phyloP scores from a whole-genome alignment of 257 asterid genomes.

The Nyctanthes arbortristis region DNA sequence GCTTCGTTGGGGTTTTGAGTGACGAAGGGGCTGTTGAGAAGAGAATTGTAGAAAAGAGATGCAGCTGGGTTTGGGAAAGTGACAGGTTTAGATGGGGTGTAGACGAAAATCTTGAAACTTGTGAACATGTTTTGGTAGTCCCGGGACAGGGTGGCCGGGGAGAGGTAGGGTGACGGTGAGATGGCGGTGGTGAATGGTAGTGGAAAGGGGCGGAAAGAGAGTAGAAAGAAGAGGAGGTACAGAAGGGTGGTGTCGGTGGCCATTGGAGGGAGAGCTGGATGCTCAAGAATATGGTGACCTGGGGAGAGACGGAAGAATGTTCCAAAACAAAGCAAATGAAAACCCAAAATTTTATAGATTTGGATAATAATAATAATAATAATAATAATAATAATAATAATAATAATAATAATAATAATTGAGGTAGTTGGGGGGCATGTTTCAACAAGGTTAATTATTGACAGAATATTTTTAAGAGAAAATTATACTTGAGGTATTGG shows the following conservation, averaged over 20 bases:
- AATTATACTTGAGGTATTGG: too few relatives aligned
- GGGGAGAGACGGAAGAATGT: neutral
- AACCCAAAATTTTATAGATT: too few relatives aligned
- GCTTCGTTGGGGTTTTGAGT: conserved; percentile 64
- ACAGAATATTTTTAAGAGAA: neutral
- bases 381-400: too few relatives aligned
- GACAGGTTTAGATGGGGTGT: conserved; percentile 43
- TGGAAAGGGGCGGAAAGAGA: too few relatives aligned
- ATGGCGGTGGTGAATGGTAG: conserved; percentile 26
- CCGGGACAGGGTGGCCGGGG: conserved; percentile 47
- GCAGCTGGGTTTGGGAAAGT: conserved; percentile 40
- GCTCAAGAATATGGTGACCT: neutral
- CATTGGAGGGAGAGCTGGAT: conserved; percentile 29
- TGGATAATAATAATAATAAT: too few relatives aligned
- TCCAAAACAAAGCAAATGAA: neutral
- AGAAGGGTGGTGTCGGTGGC: conserved; percentile 20
- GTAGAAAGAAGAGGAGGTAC: conserved; percentile 20
- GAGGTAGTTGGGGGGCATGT: neutral
- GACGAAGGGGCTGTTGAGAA: conserved; percentile 53
- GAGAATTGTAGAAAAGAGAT: conserved; percentile 61
- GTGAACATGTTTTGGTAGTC: conserved; percentile 68
- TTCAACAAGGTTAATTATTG: neutral
- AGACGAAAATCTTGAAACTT: conserved; percentile 62
- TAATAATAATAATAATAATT: too few relatives aligned
- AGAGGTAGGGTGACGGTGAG: conserved; percentile 58